Percentiles rank a stretch among this genome's conserved stretches.
These are phyloP conservation scores for Starmerella potacharoeniae DNA, from an alignment of 805 yeast genomes.

Conservation along the genomic window DNA sequence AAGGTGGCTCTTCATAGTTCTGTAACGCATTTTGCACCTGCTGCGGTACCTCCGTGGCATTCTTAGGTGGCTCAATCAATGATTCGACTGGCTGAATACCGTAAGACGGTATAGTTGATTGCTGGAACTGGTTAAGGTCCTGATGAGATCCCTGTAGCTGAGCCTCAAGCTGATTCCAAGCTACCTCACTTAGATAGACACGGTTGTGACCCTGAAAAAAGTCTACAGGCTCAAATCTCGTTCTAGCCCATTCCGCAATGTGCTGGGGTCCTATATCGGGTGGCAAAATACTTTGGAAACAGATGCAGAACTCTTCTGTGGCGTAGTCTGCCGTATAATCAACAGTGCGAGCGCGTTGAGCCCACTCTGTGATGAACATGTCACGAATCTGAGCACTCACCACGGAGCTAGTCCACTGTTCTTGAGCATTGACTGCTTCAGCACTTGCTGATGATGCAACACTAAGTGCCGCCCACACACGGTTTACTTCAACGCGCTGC, in stretches of 20 bases:
- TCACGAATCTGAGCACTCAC: slow-evolving; percentile 32
- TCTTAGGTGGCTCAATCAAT: slow-evolving; percentile 8
- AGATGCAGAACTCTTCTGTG: slow-evolving; percentile 29
- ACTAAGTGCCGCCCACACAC: slow-evolving; percentile 31
- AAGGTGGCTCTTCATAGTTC: neutral
- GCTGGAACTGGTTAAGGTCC: neutral
- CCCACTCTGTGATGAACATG: slow-evolving; percentile 32
- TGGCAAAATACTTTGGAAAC: slow-evolving; percentile 28
- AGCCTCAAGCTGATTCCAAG: slow-evolving; percentile 31
- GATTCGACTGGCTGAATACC: slow-evolving; percentile 6
- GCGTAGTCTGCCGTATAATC: slow-evolving; percentile 35
- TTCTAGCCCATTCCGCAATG: slow-evolving; percentile 27
- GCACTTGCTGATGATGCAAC: slow-evolving; percentile 26
- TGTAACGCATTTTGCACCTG: slow-evolving; percentile 15
- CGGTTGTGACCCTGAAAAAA: slow-evolving; percentile 30
- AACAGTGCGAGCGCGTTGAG: slow-evolving; percentile 23
- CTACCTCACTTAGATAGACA: slow-evolving; percentile 31
- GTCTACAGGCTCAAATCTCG: slow-evolving; percentile 27
- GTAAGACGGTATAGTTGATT: neutral
- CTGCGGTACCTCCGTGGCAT: slow-evolving; percentile 14
- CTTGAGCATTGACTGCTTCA: slow-evolving; percentile 18
- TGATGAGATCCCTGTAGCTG: slow-evolving; percentile 5
- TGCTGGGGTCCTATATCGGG: slow-evolving; percentile 24
- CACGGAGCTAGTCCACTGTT: slow-evolving; percentile 28
- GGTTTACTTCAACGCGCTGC: slow-evolving; percentile 23